Percentiles rank a stretch among this genome's conserved stretches.
Evolutionary conservation across 106 monocot genomes (phyloP).

Genomic region (Dactylorhiza incarnata): DNA sequence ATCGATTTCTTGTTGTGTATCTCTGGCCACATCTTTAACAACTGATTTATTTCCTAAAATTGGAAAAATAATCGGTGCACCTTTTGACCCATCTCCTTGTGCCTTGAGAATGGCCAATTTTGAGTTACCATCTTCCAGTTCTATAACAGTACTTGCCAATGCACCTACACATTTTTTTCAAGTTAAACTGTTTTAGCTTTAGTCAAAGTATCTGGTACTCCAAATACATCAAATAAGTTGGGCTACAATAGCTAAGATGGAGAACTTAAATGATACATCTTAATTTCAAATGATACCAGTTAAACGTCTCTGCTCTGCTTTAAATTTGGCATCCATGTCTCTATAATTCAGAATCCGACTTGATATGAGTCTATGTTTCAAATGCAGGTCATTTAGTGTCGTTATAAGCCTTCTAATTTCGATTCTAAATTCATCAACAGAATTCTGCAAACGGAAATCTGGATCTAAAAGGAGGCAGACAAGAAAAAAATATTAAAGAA

Average conservation of each 20-base stretch:
- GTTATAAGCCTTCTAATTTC: constrained; percentile 38
- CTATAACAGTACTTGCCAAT: constrained; percentile 39
- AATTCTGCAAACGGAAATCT: constrained; percentile 31
- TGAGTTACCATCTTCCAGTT: constrained; percentile 66
- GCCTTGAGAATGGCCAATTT: constrained; percentile 55
- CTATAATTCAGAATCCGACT: constrained; percentile 46
- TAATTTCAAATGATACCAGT: constrained; percentile 36
- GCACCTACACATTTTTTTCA: constrained; percentile 50
- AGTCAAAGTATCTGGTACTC: neutral
- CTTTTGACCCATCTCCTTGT: constrained; percentile 46
- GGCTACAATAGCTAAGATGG: neutral
- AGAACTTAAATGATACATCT: neutral
- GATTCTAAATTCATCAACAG: constrained; percentile 15
- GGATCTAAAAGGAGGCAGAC: constrained; percentile 17
- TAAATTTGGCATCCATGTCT: constrained; percentile 43
- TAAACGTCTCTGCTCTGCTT: constrained; percentile 58
- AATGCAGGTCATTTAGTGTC: constrained; percentile 48
- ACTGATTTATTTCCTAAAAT: constrained; percentile 51
- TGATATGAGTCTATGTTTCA: constrained; percentile 47
- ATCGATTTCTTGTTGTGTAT: constrained; percentile 68
- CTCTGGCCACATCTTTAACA: constrained; percentile 40
- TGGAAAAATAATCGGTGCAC: constrained; percentile 58
- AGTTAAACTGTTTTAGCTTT: neutral
- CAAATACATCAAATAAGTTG: neutral
- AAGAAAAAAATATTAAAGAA: neutral